phyloP scores from a whole-genome alignment of 1,139 yeast species.

The Yamadazyma oceani region DNA sequence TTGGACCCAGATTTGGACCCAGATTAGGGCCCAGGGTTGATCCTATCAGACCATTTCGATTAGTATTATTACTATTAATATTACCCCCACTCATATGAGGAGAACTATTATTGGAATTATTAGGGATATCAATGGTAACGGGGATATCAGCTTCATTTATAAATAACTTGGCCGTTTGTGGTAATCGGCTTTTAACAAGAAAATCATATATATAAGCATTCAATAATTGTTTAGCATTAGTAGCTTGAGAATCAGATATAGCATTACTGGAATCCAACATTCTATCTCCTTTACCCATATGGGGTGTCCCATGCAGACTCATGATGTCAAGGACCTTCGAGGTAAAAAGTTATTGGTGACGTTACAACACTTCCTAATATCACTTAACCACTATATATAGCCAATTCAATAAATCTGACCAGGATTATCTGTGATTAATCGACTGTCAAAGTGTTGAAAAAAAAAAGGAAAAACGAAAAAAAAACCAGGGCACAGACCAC shows the following conservation, averaged over 20 bases:
- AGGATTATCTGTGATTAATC: too few species aligned
- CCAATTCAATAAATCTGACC: too few species aligned
- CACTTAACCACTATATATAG: too few species aligned
- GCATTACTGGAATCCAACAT: constrained; percentile 15
- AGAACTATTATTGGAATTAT: constrained; percentile 16
- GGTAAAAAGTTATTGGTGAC: too few species aligned
- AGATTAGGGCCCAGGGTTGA: too few species aligned
- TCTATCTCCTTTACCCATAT: constrained; percentile 12
- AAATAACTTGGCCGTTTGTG: constrained; percentile 71
- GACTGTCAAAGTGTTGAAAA: too few species aligned
- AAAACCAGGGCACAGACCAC: too few species aligned
- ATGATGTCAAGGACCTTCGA: too few species aligned
- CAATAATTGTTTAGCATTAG: constrained; percentile 63
- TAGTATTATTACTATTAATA: background rate
- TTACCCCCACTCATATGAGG: constrained; percentile 14
- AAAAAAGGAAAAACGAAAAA: too few species aligned
- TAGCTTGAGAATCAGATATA: constrained; percentile 51
- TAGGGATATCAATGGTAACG: constrained; percentile 15
- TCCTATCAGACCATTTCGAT: too few species aligned
- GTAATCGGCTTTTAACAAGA: constrained; percentile 68
- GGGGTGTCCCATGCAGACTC: constrained; percentile 42
- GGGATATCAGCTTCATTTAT: constrained; percentile 70
- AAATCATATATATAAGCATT: constrained; percentile 89
- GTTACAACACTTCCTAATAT: too few species aligned
- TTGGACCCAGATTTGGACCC: too few species aligned